Base-by-base conservation (phyloP, 148 eudicot genomes). In the Rhododendron ferrugineum region DNA sequence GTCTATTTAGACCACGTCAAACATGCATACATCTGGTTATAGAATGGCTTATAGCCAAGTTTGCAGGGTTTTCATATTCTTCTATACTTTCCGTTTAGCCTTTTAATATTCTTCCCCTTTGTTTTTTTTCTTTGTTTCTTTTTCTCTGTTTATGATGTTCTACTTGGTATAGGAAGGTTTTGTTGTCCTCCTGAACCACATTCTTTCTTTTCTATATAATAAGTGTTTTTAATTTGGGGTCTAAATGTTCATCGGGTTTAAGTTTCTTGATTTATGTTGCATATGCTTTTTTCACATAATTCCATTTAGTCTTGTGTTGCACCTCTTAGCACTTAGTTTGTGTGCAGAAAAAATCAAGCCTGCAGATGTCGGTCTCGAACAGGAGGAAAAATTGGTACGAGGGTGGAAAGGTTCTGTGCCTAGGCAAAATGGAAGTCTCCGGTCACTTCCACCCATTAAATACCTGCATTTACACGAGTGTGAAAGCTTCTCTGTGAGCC, bases 301-400 rank as follows among this genome's bases (percentile, higher is more conserved):
- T 73, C n/a, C 44, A 5, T 36, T 73, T 20, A 34, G 78, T 73
- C 11, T 30, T 30, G 30, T 70, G 36, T 16, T 70, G 34, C 37
- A 10, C 18, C 37, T 70, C 20, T 73, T 16, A 73, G 23, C 52
- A 14, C 72, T 22, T 81, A 20, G 30, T 56, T 83, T 40, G 68
- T 56, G 81, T 80, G 40, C 98, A 97, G 98, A 95, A 74, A 95
- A 95, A 85, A 90, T 97, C 89, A 95, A 95, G 96, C 94, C 99
- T 79, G 92, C 95, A 40, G 94, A 97, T 91, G 99, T 97, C 80
- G 95, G 98, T 86, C 97, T 97, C 9, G 98, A 97, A 87, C 98
- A 95, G 90, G 98, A 97, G 85, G 96, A 98, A 73, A 93, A 93
- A 84, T 86, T 91, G 86, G 95, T 90, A 42, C 93, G 89, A 58